Conservation (phyloP, 75 land plant genomes). For the Pseudotsuga menziesii region DNA sequence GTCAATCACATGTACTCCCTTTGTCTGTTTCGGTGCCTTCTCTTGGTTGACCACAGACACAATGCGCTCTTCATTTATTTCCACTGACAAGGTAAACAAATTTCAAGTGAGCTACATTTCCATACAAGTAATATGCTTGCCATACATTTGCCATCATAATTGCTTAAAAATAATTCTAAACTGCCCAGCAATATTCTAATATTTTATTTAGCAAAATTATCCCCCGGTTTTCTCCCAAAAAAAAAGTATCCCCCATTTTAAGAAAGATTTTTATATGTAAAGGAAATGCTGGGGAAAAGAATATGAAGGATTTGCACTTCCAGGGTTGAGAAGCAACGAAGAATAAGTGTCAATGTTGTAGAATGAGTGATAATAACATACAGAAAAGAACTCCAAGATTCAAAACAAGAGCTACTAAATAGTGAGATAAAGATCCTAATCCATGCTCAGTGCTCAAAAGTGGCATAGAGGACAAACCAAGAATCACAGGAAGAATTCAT, state of each 20-base stretch:
- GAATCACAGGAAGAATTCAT: too few species aligned
- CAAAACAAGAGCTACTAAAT: not conserved
- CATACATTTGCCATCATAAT: not conserved
- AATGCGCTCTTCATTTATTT: constrained; percentile 65
- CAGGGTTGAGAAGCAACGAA: not conserved
- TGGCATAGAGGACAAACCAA: too few species aligned
- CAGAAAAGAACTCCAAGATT: not conserved
- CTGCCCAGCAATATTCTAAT: not conserved
- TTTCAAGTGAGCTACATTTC: not conserved
- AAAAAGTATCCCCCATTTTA: not conserved
- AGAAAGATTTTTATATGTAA: not conserved
- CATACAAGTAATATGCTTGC: not conserved
- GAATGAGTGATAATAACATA: not conserved
- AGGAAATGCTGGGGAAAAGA: not conserved
- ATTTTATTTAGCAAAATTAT: not conserved
- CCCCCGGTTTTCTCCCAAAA: too few species aligned
- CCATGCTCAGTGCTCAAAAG: too few species aligned
- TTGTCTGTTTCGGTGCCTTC: constrained; percentile 23
- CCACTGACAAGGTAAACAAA: constrained; percentile 52
- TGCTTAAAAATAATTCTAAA: not conserved
- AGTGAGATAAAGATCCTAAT: not conserved
- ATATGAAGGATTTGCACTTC: not conserved
- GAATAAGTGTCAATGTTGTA: not conserved
- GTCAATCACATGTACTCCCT: constrained; percentile 44
- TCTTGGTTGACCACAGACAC: constrained; percentile 46